These are phyloP conservation scores for Retiboletus flavoniger DNA, from an alignment of 1,284 basidiomycete species.

Conservation along the genomic window DNA sequence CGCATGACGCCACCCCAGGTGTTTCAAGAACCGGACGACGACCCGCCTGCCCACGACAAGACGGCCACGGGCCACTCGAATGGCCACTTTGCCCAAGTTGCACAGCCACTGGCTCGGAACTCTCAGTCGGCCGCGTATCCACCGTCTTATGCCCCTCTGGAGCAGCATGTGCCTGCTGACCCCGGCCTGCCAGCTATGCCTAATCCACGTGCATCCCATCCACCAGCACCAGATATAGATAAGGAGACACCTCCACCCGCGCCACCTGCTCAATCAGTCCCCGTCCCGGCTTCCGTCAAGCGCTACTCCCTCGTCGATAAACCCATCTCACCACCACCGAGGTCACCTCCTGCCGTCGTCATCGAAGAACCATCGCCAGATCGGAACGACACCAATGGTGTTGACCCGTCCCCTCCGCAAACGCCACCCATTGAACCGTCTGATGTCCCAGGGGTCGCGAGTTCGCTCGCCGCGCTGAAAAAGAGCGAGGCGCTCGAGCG, in stretches of 20 bases:
- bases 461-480: constrained; percentile 86
- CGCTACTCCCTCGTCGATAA: constrained; percentile 75
- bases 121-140: constrained; percentile 11
- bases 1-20: constrained; percentile 31
- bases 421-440: constrained; percentile 45
- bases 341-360: constrained; percentile 47
- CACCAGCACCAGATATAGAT: constrained; percentile 22
- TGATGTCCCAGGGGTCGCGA: constrained; percentile 67
- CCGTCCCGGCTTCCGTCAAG: constrained; percentile 61
- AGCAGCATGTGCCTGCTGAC: constrained; percentile 17
- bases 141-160: constrained; percentile 4
- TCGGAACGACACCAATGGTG: constrained; percentile 29
- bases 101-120: constrained; percentile 19
- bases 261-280: constrained; percentile 33
- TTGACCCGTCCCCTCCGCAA: constrained; percentile 39
- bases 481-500: constrained; percentile 86
- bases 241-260: constrained; percentile 27
- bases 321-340: constrained; percentile 41
- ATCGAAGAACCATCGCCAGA: constrained; percentile 51
- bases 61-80: constrained; percentile 5
- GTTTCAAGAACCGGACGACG: constrained; percentile 35
- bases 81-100: constrained; percentile 10
- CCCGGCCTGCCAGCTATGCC: background rate
- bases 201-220: constrained; percentile 16
- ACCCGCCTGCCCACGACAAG: constrained; percentile 21